These are phyloP conservation scores for Akanthomyces muscarius DNA, from an alignment of 2,329 filamentous ascomycete genomes.

Conservation along the genomic window DNA sequence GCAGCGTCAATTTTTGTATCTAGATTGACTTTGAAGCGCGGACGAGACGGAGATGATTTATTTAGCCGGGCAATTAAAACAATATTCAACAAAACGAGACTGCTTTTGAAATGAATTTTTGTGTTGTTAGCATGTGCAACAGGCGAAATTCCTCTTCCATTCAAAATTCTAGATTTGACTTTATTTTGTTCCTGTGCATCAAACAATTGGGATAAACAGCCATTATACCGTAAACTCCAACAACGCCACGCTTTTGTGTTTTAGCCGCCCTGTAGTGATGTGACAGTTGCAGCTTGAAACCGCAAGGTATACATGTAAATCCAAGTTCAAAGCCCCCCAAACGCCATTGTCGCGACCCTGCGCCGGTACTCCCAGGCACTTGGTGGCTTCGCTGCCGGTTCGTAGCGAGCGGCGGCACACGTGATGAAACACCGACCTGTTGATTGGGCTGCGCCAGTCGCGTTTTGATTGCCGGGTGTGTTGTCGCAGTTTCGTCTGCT, in stretches of 20 bases:
- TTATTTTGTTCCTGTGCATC: not conserved
- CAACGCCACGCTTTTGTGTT: slow-evolving; percentile 3
- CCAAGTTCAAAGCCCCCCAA: not conserved
- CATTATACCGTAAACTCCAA: not conserved
- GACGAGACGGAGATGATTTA: not conserved
- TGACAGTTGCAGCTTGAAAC: not conserved
- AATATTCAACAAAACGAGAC: not conserved
- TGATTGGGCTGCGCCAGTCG: no score
- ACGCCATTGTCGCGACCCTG: not conserved
- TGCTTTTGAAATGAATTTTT: not conserved
- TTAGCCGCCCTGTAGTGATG: not conserved
- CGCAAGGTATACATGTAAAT: not conserved
- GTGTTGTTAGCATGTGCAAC: not conserved
- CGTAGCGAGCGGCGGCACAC: not conserved
- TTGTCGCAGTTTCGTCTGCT: not conserved
- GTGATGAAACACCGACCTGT: not conserved
- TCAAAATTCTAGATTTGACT: slow-evolving; percentile 7
- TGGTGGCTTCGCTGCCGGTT: not conserved
- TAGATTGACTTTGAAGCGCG: not conserved
- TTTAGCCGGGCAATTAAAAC: not conserved
- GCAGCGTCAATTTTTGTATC: not conserved
- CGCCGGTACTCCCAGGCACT: no score
- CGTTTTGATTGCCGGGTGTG: no score
- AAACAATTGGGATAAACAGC: not conserved
- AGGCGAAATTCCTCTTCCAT: not conserved